phyloP scores from a whole-genome alignment of 495 filamentous ascomycete genomes.

The Amphirosellinia nigrospora region DNA sequence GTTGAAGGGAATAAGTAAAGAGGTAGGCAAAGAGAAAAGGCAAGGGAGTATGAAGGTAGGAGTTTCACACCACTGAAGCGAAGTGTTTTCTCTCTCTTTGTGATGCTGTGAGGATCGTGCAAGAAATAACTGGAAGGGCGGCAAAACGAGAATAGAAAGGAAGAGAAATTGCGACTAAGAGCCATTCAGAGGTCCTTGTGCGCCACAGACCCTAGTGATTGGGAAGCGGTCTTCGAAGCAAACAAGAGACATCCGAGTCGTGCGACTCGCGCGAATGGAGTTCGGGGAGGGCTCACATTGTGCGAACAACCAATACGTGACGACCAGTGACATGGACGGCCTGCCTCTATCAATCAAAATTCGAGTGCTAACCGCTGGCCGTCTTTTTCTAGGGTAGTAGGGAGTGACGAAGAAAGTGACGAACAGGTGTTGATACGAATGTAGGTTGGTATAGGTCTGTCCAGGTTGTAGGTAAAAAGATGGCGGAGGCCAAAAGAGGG shows the following conservation, averaged over 20 bases:
- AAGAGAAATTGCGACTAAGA: background rate
- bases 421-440: conserved; percentile 10
- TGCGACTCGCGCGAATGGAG: background rate
- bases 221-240: background rate
- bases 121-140: conserved; percentile 21
- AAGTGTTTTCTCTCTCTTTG: conserved; percentile 1
- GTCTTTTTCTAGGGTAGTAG: conserved; percentile 12
- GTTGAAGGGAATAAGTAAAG: background rate
- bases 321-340: background rate
- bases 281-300: conserved; percentile 32
- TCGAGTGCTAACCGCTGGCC: conserved; percentile 21
- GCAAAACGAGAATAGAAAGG: conserved; percentile 8
- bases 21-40: background rate
- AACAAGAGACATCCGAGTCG: conserved; percentile 10
- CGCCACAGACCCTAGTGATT: conserved; percentile 23
- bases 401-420: conserved; percentile 28
- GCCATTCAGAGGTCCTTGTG: background rate
- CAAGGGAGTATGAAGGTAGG: background rate
- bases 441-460: conserved; percentile 29
- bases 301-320: conserved; percentile 1
- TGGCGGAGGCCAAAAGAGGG: conserved; percentile 26
- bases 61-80: background rate
- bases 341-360: conserved; percentile 7
- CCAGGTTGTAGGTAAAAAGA: conserved; percentile 20
- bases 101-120: conserved; percentile 35